phyloP scores from a whole-genome alignment of 2,329 filamentous ascomycete genomes.

The Aspergillus nomiae region DNA sequence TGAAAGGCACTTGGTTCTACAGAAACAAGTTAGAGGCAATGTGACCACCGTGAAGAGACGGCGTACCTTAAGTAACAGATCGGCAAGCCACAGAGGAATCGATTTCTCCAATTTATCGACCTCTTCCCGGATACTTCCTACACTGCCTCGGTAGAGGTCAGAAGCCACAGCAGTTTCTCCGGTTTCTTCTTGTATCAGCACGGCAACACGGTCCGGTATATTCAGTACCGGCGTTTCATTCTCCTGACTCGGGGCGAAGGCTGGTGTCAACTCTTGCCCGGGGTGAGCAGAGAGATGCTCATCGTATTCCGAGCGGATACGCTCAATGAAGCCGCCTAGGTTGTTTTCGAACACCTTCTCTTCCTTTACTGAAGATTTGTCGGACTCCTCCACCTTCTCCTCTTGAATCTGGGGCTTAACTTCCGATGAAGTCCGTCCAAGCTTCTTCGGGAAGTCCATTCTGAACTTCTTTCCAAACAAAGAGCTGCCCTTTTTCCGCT shows the following conservation, averaged over 20 bases:
- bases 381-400: slow-evolving; percentile 66
- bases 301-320: slow-evolving; percentile 50
- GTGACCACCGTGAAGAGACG: slow-evolving; percentile 17
- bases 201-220: slow-evolving; percentile 54
- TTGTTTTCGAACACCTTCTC: slow-evolving; percentile 50
- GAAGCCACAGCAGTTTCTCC: slow-evolving; percentile 67
- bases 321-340: slow-evolving; percentile 49
- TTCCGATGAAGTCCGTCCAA: slow-evolving; percentile 67
- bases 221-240: slow-evolving; percentile 49
- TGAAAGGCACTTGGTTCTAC: slow-evolving; percentile 75
- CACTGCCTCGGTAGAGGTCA: slow-evolving; percentile 88
- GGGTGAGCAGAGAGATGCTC: slow-evolving; percentile 43
- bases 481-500: slow-evolving; percentile 59
- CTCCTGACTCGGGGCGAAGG: slow-evolving; percentile 46
- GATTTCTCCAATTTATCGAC: slow-evolving; percentile 82
- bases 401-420: slow-evolving; percentile 73
- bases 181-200: slow-evolving; percentile 67
- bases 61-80: slow-evolving; percentile 71
- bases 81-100: slow-evolving; percentile 88
- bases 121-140: slow-evolving; percentile 74
- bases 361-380: slow-evolving; percentile 55
- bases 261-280: slow-evolving; percentile 37
- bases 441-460: slow-evolving; percentile 76
- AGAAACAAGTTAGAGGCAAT: slow-evolving; percentile 14
- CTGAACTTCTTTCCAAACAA: slow-evolving; percentile 84